Evolutionary conservation across 2,329 filamentous ascomycete genomes (phyloP).

Genomic region (Pseudocercospora vitis): DNA sequence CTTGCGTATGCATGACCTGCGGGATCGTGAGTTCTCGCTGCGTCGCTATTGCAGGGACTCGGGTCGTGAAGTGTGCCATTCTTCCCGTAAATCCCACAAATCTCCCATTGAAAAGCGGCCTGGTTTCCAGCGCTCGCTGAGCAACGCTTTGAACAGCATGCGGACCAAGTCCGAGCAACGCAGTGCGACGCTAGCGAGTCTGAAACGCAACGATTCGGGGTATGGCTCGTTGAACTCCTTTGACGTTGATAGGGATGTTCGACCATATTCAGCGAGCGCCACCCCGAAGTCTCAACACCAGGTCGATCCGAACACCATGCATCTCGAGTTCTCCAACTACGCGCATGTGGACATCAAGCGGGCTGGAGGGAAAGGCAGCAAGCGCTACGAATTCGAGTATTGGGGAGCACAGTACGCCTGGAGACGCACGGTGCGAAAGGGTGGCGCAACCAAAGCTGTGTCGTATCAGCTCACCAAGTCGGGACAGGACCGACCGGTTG

Average conservation of each 20-base stretch:
- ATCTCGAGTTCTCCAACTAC: conserved; percentile 96
- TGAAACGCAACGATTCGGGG: conserved; percentile 60
- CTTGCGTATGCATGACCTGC: conserved; percentile 88
- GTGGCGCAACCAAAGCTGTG: conserved; percentile 62
- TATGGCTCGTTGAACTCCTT: conserved; percentile 47
- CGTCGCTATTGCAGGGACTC: conserved; percentile 90
- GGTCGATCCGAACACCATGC: conserved; percentile 63
- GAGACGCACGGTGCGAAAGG: conserved; percentile 71
- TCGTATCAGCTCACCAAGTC: conserved; percentile 78
- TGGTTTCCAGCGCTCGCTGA: conserved; percentile 59
- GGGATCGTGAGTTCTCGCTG: conserved; percentile 82
- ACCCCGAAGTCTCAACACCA: conserved; percentile 14
- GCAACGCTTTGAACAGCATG: conserved; percentile 58
- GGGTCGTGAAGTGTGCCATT: conserved; percentile 87
- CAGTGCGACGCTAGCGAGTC: conserved; percentile 40
- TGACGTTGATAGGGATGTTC: conserved; percentile 47
- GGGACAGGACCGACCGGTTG: conserved; percentile 65
- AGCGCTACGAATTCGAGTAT: conserved; percentile 88
- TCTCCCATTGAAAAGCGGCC: conserved; percentile 48
- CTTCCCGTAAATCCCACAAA: conserved; percentile 68
- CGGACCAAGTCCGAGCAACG: conserved; percentile 57
- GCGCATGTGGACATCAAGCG: conserved; percentile 82
- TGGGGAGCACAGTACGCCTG: conserved; percentile 86
- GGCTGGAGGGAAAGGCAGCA: conserved; percentile 63
- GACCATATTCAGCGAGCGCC: conserved; percentile 48